Evolutionary conservation across 345 rosid species (phyloP), one percentile per base, ranked within the genome.

Genomic region (Populus tremula): DNA sequence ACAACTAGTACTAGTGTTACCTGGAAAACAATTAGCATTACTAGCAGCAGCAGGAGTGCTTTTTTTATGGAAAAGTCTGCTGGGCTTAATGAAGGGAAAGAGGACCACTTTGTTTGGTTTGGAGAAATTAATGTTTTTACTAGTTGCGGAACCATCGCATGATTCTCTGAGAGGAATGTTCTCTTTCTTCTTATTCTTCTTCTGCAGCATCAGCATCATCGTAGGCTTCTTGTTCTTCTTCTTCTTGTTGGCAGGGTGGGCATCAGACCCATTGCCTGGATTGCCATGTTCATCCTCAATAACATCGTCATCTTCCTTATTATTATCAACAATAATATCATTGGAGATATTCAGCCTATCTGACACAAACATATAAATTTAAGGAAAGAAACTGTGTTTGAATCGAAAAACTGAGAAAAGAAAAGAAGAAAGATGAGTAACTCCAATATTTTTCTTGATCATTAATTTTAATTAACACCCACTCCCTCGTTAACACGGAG

Each of bases 41-140:
- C n/a, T 2, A 18, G 56, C 10, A 7, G 47, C 16, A 49, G 38
- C 8, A 29, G 21, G 31, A n/a, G 74, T 35, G 31, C 49, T 62
- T 56, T 50, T 69, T 39, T 35, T 49, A n/a, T 63, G 67, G 65
- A 80, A 21, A 45, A 54, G 56, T 31, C 75, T 77, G 71, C 67
- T 80, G 54, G 72, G 73, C 69, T 69, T 79, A 20, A 63, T 17
- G 45, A 79, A 47, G 16, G 82, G 80, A 70, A 54, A 67, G 73
- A 78, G 69, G 73, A 77, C 56, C 69, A 49, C 41, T 27, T 41
- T 35, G 77, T 77, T 83, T 20, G 77, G 72, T 45, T 69, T 78
- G 43, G 62, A 21, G 59, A 75, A 38, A 70, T 25, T 20, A 53
- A 53, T 6, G n/a, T 20, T 53, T 53, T 7, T 7, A 20, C 23